Conservation (phyloP, 2,329 filamentous ascomycete genomes). For the Tolypocladium amazonense region DNA sequence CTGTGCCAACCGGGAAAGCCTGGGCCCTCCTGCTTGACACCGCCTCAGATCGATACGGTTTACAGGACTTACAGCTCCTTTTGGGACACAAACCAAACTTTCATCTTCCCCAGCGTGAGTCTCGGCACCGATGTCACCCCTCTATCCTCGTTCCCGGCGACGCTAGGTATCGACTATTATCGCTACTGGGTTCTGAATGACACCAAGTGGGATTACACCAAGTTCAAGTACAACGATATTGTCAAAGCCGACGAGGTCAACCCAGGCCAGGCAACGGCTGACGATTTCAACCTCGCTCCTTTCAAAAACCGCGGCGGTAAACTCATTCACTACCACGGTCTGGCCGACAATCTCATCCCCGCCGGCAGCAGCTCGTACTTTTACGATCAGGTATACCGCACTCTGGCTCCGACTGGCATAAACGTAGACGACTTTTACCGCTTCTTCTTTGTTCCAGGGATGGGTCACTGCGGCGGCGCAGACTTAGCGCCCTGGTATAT, state of each 20-base stretch:
- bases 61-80: not conserved
- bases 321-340: not conserved
- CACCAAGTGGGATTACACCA: not conserved
- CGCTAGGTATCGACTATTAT: not conserved
- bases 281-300: not conserved
- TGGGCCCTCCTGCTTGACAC: not conserved
- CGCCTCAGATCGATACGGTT: not conserved
- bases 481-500: not conserved
- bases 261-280: not conserved
- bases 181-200: not conserved
- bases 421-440: not conserved
- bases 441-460: not conserved
- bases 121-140: not conserved
- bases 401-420: not conserved
- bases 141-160: not conserved
- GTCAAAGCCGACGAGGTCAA: not conserved
- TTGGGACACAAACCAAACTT: not conserved
- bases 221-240: not conserved
- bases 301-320: not conserved
- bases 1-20: not conserved
- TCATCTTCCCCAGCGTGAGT: not conserved
- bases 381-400: not conserved
- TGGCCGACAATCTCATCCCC: not conserved
- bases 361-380: not conserved
- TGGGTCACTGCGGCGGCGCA: not conserved